phyloP scores from a whole-genome alignment of 129 eudicot genomes.

The Lactuca sativa region DNA sequence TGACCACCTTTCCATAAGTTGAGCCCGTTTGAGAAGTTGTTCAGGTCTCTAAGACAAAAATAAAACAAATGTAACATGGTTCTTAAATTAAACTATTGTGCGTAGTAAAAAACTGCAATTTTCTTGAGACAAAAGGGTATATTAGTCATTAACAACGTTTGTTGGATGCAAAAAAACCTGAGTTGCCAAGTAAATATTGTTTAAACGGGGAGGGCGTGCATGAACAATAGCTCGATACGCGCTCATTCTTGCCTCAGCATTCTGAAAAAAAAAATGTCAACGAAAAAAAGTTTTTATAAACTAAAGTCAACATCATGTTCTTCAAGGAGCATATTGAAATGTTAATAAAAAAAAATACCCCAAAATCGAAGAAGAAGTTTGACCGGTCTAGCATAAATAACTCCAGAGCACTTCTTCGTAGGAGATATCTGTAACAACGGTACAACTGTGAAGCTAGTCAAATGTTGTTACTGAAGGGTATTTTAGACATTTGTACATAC shows the following conservation, averaged over 20 bases:
- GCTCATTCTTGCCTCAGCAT: constrained; percentile 65
- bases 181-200: constrained; percentile 75
- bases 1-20: constrained; percentile 98
- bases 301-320: constrained; percentile 22
- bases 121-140: background rate
- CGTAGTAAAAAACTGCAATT: background rate
- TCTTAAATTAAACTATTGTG: background rate
- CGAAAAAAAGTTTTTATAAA: constrained; percentile 17
- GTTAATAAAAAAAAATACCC: constrained; percentile 48
- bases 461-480: constrained; percentile 12
- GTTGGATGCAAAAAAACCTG: constrained; percentile 50
- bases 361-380: constrained; percentile 86
- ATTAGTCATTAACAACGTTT: background rate
- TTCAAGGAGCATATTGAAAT: constrained; percentile 2
- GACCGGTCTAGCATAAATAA: constrained; percentile 93
- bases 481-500: background rate
- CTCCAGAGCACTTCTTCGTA: constrained; percentile 91
- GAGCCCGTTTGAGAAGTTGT: constrained; percentile 80
- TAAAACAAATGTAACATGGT: constrained; percentile 11
- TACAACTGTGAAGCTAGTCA: constrained; percentile 24
- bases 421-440: constrained; percentile 67
- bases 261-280: constrained; percentile 45
- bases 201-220: constrained; percentile 85
- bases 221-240: constrained; percentile 90
- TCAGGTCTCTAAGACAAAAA: constrained; percentile 75